Base-by-base conservation (phyloP, 176 grass and related monocot genomes). In the Hordeum marinum region DNA sequence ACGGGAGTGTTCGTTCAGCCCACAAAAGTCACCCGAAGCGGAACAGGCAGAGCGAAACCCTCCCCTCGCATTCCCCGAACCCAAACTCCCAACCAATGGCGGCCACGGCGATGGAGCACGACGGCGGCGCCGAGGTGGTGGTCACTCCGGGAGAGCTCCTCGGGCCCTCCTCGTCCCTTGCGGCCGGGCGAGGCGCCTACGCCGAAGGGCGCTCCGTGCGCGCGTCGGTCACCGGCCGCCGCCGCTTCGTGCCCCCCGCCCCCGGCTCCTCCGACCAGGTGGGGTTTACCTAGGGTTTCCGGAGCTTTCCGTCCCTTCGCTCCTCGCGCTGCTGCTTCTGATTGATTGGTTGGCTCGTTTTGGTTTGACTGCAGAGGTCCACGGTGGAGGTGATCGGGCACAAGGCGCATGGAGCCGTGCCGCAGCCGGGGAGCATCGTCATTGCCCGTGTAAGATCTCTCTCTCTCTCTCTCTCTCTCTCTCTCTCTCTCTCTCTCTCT, bases 371-470 rank as follows among this genome's bases (percentile, higher is more conserved):
- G 82, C 93, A 98, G 93, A 94, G 93, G 78, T 83, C 85, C 35
- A 92, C 81, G 25, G 90, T 94, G 77, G 96, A 98, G 80, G 92
- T 98, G 55, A 87, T 95, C 17, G 93, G 96, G 32, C 93, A 92
- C 79, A 94, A 92, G 83, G 93, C 93, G 39, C 91, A 95, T 77
- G 91, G 88, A 18, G 91, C 90, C 11, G 93, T 98, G 48, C 91
- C 96, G 68, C 91, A 94, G 37, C 93, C 93, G 12, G 93, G 96
- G 74, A 94, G 91, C 29, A 42, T 95, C 40, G 93, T 89, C 52
- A 92, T 94, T 76, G 96, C 84, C 48, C 89, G 93, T 63, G 93
- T 95, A 93, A 87, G 91, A 48, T 0, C 35, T 45, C 29, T 85
- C 25, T 34, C 32, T 29, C 29, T 59, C 24, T 20, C 58, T 62